A percentile compares a stretch with the other conserved stretches of the same genome.
phyloP scores from a whole-genome alignment of 129 eudicot genomes.

The Flaveria robusta region DNA sequence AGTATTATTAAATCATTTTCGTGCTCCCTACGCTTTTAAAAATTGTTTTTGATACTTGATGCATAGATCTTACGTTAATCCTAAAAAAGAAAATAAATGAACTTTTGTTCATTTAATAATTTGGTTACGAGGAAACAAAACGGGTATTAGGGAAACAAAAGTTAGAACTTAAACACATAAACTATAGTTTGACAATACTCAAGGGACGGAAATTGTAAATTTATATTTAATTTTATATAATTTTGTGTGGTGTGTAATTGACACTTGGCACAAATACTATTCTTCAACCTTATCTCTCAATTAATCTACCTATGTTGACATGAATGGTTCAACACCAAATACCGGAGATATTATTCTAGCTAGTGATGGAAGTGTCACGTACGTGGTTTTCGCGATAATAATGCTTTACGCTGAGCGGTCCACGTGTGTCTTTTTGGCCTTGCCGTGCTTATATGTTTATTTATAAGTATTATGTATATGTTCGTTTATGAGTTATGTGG shows the following conservation, averaged over 20 bases:
- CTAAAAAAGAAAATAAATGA: no score
- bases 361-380: background rate
- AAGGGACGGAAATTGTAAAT: slow-evolving; percentile 5
- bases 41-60: no score
- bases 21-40: no score
- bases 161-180: background rate
- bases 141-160: background rate
- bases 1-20: no score
- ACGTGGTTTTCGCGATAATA: no score
- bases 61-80: background rate
- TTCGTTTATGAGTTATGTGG: no score
- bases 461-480: no score
- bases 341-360: background rate
- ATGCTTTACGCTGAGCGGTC: no score
- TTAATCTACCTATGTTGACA: background rate
- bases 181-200: background rate
- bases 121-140: background rate
- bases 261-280: slow-evolving; percentile 29
- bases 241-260: slow-evolving; percentile 11
- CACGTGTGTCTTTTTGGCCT: no score
- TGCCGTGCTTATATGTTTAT: no score
- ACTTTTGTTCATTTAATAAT: background rate
- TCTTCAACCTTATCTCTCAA: slow-evolving; percentile 27
- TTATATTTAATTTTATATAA: background rate
- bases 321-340: slow-evolving; percentile 28